Evolutionary conservation across 2,329 filamentous ascomycete species (phyloP), one percentile per base, ranked within the genome.

Genomic region (Talaromyces sp.): DNA sequence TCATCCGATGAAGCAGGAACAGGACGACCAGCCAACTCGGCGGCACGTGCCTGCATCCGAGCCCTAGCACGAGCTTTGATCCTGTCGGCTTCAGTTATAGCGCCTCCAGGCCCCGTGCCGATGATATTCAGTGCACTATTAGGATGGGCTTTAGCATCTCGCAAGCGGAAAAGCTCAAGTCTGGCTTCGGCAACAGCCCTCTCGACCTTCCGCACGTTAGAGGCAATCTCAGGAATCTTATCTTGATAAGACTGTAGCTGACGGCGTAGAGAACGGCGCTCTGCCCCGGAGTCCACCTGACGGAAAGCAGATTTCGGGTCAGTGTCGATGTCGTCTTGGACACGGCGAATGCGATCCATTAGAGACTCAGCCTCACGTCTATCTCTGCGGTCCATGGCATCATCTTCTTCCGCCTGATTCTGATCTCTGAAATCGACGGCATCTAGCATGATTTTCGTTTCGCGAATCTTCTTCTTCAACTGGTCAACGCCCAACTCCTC

Each of bases 21-120:
- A 69, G 92, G 91, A 73, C 88, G 91, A 58, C 94, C 94, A 21
- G 91, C 91, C 62, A 99, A 78, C 17, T 94, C 93, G 57, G 94
- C 94, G 64, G 94, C 92, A 60, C 94, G 88, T 68, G 96, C 92
- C 76, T 97, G 93, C 94, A 99, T 99, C 86, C 97, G 96, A 39
- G 93, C 93, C 76, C 92, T 96, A 33, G 94, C 93, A 65, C 92
- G 86, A 36, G 94, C 94, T 78, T 97, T 97, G 64, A 97, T 84
- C 56, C 93, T 86, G 75, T 99, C 94, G 3, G 91, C 89, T 74
- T 99, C 94, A 0, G 94, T 99, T 41, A 99, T 85, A 45, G 85
- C 77, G 54, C 94, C 94, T 43, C 93, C 93, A 59, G 92, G 93
- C 9, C 94, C 94, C 61, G 93, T 97, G 46, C 94, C 94, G 60